These are phyloP conservation scores for Caloboletus inedulis DNA, from an alignment of 1,284 basidiomycete species.

Conservation along the genomic window DNA sequence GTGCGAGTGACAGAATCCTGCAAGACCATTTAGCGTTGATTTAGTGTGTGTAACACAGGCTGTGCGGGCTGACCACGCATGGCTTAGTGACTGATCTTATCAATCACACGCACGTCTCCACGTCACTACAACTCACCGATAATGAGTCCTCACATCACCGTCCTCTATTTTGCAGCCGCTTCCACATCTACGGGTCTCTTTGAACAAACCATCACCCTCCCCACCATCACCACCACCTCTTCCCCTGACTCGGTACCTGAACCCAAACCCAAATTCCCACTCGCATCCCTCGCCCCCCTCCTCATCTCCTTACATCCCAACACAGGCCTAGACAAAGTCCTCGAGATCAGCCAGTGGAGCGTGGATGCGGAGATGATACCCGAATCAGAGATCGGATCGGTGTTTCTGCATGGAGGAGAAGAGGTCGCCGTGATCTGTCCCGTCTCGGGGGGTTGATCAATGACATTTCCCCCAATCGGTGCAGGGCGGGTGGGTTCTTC, in stretches of 20 bases:
- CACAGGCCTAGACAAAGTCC: constrained; percentile 47
- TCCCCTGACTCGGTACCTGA: not conserved
- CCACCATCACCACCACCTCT: constrained; percentile 15
- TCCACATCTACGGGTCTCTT: constrained; percentile 62
- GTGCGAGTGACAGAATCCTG: too few relatives aligned
- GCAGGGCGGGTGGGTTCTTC: not conserved
- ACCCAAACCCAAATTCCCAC: constrained; percentile 41
- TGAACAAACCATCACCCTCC: constrained; percentile 47
- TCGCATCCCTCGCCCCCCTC: constrained; percentile 50
- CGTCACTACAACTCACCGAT: not conserved
- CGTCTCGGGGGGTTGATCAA: constrained; percentile 67
- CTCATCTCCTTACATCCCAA: constrained; percentile 53
- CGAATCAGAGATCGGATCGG: constrained; percentile 39
- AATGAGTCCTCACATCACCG: constrained; percentile 43
- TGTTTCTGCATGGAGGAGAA: constrained; percentile 65
- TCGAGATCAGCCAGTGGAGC: constrained; percentile 68
- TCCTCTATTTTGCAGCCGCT: constrained; percentile 79
- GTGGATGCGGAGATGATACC: constrained; percentile 78
- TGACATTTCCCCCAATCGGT: not conserved
- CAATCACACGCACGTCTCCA: not conserved
- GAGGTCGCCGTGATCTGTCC: constrained; percentile 80
- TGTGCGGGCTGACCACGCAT: not conserved
- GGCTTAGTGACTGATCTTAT: not conserved
- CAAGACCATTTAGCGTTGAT: too few relatives aligned
- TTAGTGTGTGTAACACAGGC: not conserved